Conservation (phyloP, 495 filamentous ascomycete species). For the Penicillium arizonense region DNA sequence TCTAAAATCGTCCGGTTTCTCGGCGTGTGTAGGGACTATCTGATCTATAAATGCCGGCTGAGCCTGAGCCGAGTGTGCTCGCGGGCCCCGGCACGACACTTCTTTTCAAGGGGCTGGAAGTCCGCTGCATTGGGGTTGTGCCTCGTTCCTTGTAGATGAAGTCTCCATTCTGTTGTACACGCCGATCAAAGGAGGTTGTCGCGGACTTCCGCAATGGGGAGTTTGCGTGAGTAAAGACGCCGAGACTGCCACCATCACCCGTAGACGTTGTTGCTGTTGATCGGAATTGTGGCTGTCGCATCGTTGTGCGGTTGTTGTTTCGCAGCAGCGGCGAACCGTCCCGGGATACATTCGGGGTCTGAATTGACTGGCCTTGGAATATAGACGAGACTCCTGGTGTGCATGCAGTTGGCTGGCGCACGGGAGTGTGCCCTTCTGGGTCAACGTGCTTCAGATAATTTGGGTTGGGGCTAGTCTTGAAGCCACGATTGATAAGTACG, state of each 20-base stretch:
- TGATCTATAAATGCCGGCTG: constrained; percentile 24
- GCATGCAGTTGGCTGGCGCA: constrained; percentile 21
- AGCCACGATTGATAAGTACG: constrained; percentile 75
- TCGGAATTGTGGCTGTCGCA: constrained; percentile 59
- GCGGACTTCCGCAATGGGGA: constrained; percentile 72
- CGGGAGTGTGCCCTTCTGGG: constrained; percentile 55
- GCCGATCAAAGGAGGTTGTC: constrained; percentile 43
- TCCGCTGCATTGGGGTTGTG: constrained; percentile 33
- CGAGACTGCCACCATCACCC: constrained; percentile 76
- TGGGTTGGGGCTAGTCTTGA: constrained; percentile 82
- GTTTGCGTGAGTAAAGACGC: constrained; percentile 75
- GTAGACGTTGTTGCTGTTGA: constrained; percentile 31
- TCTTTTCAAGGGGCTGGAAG: constrained; percentile 42
- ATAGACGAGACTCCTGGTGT: constrained; percentile 28
- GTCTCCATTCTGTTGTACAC: constrained; percentile 34
- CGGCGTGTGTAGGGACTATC: constrained; percentile 26
- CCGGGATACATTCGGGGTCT: constrained; percentile 44
- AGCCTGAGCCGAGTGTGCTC: constrained; percentile 21
- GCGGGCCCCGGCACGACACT: constrained; percentile 40
- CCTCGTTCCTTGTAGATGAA: constrained; percentile 42
- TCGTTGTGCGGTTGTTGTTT: constrained; percentile 37
- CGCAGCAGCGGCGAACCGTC: constrained; percentile 53
- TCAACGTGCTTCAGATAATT: constrained; percentile 80
- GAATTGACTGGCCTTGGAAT: constrained; percentile 27
- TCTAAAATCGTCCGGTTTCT: constrained; percentile 41